Evolutionary conservation across 2,329 filamentous ascomycete species (phyloP).

Genomic region (Scedosporium minutisporum): DNA sequence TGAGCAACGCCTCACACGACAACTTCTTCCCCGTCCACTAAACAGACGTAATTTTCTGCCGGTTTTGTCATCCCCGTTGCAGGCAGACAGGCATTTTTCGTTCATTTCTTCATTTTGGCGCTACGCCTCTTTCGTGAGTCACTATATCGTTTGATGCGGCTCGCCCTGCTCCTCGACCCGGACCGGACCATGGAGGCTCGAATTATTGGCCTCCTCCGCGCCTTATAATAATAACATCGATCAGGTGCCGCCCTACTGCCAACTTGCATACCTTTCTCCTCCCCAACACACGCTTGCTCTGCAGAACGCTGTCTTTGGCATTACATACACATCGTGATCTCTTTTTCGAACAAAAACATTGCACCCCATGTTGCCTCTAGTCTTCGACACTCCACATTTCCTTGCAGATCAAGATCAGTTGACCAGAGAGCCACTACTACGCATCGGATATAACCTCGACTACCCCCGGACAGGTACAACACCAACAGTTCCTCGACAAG

Average conservation of each 20-base stretch:
- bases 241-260: neutral
- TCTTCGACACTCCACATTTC: neutral
- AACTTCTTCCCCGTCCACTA: neutral
- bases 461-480: neutral
- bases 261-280: neutral
- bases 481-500: neutral
- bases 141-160: neutral
- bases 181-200: too few species aligned
- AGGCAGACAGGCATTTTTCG: too few species aligned
- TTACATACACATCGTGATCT: neutral
- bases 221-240: neutral
- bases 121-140: neutral
- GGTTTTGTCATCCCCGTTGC: too few species aligned
- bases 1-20: neutral
- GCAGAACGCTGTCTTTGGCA: neutral
- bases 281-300: neutral
- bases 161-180: neutral
- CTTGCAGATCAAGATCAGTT: neutral
- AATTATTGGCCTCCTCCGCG: neutral
- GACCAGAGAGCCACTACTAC: neutral
- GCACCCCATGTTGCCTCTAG: constrained; percentile 1
- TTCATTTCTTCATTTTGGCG: too few species aligned
- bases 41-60: too few species aligned
- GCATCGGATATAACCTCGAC: neutral
- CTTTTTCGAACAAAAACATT: neutral